A percentile compares a stretch with the other conserved stretches of the same genome.
Evolutionary conservation across 495 filamentous ascomycete genomes (phyloP).

Genomic region (Trypethelium eluteriae): DNA sequence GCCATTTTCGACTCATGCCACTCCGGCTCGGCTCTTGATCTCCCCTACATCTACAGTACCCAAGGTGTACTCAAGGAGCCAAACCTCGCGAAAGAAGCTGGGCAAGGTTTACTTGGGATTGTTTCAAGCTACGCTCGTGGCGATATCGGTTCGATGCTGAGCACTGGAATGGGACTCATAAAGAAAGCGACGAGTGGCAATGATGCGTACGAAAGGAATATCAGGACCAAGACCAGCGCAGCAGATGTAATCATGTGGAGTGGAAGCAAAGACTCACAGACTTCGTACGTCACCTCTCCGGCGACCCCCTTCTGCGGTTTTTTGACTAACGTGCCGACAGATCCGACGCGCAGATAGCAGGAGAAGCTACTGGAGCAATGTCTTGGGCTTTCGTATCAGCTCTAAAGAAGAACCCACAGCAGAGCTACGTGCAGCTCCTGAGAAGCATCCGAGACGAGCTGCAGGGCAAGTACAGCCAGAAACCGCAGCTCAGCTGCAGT

Average conservation of each 20-base stretch:
- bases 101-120: conserved; percentile 82
- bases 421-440: conserved; percentile 92
- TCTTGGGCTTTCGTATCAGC: conserved; percentile 93
- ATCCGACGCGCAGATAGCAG: conserved; percentile 56
- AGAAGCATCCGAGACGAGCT: conserved; percentile 94
- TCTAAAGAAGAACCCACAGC: conserved; percentile 93
- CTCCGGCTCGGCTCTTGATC: conserved; percentile 88
- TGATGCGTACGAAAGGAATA: conserved; percentile 66
- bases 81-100: conserved; percentile 95
- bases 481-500: conserved; percentile 93
- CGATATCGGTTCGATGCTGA: conserved; percentile 76
- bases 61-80: conserved; percentile 92
- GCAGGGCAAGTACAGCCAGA: conserved; percentile 81
- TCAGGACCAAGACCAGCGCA: conserved; percentile 85
- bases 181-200: conserved; percentile 88
- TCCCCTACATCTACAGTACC: conserved; percentile 96
- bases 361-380: conserved; percentile 94
- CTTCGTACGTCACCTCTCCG: conserved; percentile 55
- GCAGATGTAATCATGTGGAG: conserved; percentile 98
- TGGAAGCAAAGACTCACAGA: conserved; percentile 93
- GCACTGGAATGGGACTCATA: conserved; percentile 74
- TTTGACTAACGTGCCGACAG: conserved; percentile 36
- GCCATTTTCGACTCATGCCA: conserved; percentile 99
- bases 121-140: conserved; percentile 85
- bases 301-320: not conserved